These are phyloP conservation scores for Macroventuria anomochaeta DNA, from an alignment of 2,329 filamentous ascomycete species.

Conservation along the genomic window DNA sequence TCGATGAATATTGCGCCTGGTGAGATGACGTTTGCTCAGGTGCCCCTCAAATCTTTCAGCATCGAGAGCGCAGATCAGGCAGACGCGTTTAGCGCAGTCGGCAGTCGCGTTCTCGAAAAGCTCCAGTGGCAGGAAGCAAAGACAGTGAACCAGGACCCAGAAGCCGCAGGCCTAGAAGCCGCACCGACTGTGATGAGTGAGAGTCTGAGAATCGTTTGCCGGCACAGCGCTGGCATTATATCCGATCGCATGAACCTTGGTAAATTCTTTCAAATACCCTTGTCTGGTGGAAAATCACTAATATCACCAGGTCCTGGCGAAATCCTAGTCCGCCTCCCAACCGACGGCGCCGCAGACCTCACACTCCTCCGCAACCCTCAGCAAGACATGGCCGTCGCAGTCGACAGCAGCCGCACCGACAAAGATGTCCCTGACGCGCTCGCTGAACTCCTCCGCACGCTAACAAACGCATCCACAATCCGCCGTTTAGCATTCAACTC, in stretches of 20 bases:
- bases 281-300: not conserved
- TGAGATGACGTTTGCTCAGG: slow-evolving; percentile 74
- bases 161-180: slow-evolving; percentile 60
- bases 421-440: slow-evolving; percentile 64
- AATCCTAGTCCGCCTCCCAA: slow-evolving; percentile 55
- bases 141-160: slow-evolving; percentile 74
- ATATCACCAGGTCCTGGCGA: slow-evolving; percentile 50
- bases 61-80: slow-evolving; percentile 65
- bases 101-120: slow-evolving; percentile 51
- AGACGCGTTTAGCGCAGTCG: slow-evolving; percentile 51
- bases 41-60: slow-evolving; percentile 68
- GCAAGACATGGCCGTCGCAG: slow-evolving; percentile 75
- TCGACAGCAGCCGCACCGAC: slow-evolving; percentile 57
- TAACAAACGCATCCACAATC: slow-evolving; percentile 67
- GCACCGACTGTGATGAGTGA: slow-evolving; percentile 77
- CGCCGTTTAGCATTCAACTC: slow-evolving; percentile 65
- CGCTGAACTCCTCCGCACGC: slow-evolving; percentile 65
- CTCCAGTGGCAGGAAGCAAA: slow-evolving; percentile 70
- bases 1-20: slow-evolving; percentile 72
- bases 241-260: slow-evolving; percentile 83
- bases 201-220: slow-evolving; percentile 74
- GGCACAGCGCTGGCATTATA: slow-evolving; percentile 77
- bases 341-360: slow-evolving; percentile 45
- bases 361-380: slow-evolving; percentile 69
- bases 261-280: slow-evolving; percentile 36